These are phyloP conservation scores for Melianthus villosus DNA, from an alignment of 441 rosid genomes.

Conservation along the genomic window DNA sequence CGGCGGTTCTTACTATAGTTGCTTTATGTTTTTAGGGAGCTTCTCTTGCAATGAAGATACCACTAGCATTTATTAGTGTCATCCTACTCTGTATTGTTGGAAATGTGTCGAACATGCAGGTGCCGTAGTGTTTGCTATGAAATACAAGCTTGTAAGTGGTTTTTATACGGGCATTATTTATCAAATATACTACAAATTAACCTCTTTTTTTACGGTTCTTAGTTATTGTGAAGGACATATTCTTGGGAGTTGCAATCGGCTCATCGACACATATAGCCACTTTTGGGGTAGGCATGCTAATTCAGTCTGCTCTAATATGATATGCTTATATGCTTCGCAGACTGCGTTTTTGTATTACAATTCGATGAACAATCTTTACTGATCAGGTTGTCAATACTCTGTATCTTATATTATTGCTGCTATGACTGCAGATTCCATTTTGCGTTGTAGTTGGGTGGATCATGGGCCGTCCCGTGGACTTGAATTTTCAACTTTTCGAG, in stretches of 20 bases:
- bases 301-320: too few relatives aligned
- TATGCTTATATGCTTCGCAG: too few relatives aligned
- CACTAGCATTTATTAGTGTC: constrained; percentile 66
- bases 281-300: constrained; percentile 74
- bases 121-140: constrained; percentile 87
- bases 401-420: not conserved
- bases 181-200: too few relatives aligned
- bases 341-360: too few relatives aligned
- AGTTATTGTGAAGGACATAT: constrained; percentile 51
- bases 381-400: not conserved
- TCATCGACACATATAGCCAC: constrained; percentile 86
- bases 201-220: too few relatives aligned
- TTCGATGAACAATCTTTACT: too few relatives aligned
- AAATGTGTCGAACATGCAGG: constrained; percentile 90
- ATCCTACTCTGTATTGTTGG: constrained; percentile 83
- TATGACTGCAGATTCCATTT: constrained; percentile 55
- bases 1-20: too few relatives aligned
- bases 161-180: too few relatives aligned
- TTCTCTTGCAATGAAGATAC: constrained; percentile 52
- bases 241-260: constrained; percentile 88
- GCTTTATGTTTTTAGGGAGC: constrained; percentile 44
- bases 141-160: constrained; percentile 73
- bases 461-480: constrained; percentile 73
- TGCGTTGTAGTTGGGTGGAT: constrained; percentile 91
- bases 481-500: constrained; percentile 84